Base-by-base conservation (phyloP, 2,329 filamentous ascomycete species). In the Epicoccum nigrum region DNA sequence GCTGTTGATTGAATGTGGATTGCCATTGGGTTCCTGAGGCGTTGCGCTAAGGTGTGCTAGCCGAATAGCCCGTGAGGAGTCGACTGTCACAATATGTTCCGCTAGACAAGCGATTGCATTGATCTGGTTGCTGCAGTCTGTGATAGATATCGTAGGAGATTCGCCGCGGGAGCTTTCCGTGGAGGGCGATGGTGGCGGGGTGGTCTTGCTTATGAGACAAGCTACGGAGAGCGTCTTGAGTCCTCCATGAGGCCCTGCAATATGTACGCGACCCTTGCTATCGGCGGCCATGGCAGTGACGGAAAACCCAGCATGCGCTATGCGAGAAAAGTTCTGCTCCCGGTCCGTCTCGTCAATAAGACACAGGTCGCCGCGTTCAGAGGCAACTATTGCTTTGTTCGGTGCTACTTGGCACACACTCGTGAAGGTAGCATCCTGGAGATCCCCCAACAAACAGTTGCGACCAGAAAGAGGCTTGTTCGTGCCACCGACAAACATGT, bases 291-390 rank as follows among this genome's bases (percentile, higher is more conserved):
- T 81, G 33, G 89, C 89, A 3, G 81, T 84, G 45, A 92, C 82
- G 8, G 79, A 70, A 66, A 93, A 93, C 1, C 83, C 85, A 27
- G 88, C 78, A 35, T 84, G 82, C 30, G 86, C 80, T 27, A 91
- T 79, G 51, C 86, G 85, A 34, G 81, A 78, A 39, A 97, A 77
- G 60, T 85, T 89, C 72, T 89, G 88, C 55, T 86, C 83, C 55
- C 86, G 86, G 43, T 83, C 85, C 25, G 82, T 83, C 59, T 96
- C 89, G 56, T 97, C 89, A 25, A 97, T 79, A 23, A 96, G 78
- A 72, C 93, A 97, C n/a, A 99, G 79, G 65, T 95, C 88, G 21
- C 94, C 94, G 51, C 85, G 84, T 66, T 97, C 92, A 3, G 93
- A 90, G 74, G 91, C 94, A 33, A 97, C 79, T 32, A 97, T 83